These are phyloP conservation scores for Talaromyces amestolkiae DNA, from an alignment of 2,329 filamentous ascomycete species.

Conservation along the genomic window DNA sequence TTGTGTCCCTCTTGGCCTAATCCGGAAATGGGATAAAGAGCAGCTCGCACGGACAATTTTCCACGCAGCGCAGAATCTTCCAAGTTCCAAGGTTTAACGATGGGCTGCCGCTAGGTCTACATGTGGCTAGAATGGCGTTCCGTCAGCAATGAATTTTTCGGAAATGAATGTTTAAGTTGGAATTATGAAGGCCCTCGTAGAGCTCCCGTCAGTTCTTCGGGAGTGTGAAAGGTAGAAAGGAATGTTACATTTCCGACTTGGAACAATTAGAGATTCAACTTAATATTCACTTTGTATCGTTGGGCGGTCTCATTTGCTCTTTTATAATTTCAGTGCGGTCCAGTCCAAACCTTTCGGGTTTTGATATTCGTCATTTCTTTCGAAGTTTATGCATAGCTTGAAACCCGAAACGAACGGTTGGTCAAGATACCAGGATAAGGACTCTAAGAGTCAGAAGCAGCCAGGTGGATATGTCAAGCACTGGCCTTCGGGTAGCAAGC, in stretches of 20 bases:
- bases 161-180: constrained; percentile 4
- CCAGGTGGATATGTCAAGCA: constrained; percentile 1
- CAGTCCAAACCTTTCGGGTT: neutral
- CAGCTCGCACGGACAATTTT: constrained; percentile 6
- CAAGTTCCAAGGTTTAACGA: neutral
- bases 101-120: constrained; percentile 6
- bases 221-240: neutral
- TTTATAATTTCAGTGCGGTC: neutral
- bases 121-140: constrained; percentile 2
- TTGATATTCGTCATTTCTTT: neutral
- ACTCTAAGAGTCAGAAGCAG: neutral
- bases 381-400: neutral
- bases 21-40: neutral
- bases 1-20: neutral
- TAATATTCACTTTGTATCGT: neutral
- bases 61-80: constrained; percentile 1
- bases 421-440: neutral
- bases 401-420: constrained; percentile 1
- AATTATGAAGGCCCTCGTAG: neutral
- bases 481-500: constrained; percentile 1
- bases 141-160: constrained; percentile 2
- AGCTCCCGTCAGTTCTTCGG: neutral
- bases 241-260: neutral
- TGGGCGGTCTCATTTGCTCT: neutral
- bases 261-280: neutral